Conservation (phyloP, 352 stramenopile species). For the Blastocystis sp. region DNA sequence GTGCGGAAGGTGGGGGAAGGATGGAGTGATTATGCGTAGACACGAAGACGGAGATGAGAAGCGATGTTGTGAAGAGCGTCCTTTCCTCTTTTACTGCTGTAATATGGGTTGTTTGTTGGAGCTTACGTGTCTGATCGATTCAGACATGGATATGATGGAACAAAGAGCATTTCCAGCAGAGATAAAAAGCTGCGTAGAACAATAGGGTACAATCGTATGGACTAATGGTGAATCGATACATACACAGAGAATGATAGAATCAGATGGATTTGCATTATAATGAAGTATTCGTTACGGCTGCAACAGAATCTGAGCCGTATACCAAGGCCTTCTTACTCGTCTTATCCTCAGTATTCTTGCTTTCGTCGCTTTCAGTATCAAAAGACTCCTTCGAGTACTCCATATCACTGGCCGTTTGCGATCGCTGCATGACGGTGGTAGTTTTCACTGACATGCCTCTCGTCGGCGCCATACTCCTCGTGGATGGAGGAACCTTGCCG, state of each 20-base stretch:
- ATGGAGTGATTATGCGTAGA: background rate
- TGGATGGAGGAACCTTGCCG: conserved; percentile 1
- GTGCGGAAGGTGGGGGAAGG: background rate
- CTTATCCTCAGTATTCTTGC: no score
- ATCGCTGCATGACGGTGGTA: no score
- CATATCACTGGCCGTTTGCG: no score
- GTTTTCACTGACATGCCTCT: no score
- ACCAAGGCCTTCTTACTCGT: no score
- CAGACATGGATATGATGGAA: background rate
- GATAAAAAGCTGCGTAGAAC: background rate
- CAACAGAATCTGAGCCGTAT: no score
- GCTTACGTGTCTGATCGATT: no score
- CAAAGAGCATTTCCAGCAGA: background rate
- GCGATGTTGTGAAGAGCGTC: background rate
- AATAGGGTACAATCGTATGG: background rate
- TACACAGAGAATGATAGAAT: background rate
- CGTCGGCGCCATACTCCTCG: background rate
- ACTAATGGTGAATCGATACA: background rate
- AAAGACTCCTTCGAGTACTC: no score
- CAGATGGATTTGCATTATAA: no score
- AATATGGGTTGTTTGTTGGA: conserved; percentile 44
- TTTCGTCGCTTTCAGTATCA: no score
- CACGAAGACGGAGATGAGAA: background rate
- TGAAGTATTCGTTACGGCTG: no score
- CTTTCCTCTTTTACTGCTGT: conserved; percentile 49